Percentiles rank a stretch among this genome's conserved stretches.
Conservation (phyloP, 208 protist genomes). For the Trypanosoma boissoni region DNA sequence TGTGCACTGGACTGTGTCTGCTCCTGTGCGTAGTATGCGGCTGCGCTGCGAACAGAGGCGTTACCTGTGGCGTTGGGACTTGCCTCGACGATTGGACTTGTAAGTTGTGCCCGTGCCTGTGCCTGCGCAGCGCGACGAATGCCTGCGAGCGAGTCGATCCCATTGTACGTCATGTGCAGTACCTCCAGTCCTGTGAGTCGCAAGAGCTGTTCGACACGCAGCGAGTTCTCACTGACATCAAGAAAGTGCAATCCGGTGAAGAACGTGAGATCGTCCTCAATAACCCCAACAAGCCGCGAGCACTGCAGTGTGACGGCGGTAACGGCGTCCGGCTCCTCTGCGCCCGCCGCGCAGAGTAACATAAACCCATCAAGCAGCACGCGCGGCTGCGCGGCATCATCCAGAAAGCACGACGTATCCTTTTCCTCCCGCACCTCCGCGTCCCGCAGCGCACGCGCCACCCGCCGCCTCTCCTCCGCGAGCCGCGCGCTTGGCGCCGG, state of each 20-base stretch:
- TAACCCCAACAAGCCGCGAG: constrained; percentile 54
- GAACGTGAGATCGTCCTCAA: constrained; percentile 70
- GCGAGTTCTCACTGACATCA: constrained; percentile 81
- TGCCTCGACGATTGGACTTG: constrained; percentile 3
- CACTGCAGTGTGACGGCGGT: constrained; percentile 65
- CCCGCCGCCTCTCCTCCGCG: constrained; percentile 31
- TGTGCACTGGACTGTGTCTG: neutral
- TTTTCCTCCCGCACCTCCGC: constrained; percentile 40
- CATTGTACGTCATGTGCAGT: constrained; percentile 80
- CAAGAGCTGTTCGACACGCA: constrained; percentile 63
- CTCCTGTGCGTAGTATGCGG: constrained; percentile 22
- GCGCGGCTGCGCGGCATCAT: constrained; percentile 26
- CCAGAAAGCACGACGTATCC: constrained; percentile 30
- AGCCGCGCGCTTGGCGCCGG: constrained; percentile 46
- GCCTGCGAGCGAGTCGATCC: constrained; percentile 48
- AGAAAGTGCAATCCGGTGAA: constrained; percentile 69
- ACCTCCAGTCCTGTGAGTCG: constrained; percentile 56
- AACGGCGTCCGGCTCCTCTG: constrained; percentile 66
- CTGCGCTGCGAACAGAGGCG: constrained; percentile 19
- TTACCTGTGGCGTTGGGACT: neutral
- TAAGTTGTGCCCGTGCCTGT: constrained; percentile 12
- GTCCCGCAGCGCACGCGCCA: constrained; percentile 27
- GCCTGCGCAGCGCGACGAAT: constrained; percentile 22
- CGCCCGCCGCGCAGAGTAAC: constrained; percentile 57
- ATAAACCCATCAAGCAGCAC: constrained; percentile 81